A percentile compares a stretch with the other conserved stretches of the same genome.
Conservation (phyloP, 1,284 basidiomycete species). For the Butyriboletus appendiculatus region DNA sequence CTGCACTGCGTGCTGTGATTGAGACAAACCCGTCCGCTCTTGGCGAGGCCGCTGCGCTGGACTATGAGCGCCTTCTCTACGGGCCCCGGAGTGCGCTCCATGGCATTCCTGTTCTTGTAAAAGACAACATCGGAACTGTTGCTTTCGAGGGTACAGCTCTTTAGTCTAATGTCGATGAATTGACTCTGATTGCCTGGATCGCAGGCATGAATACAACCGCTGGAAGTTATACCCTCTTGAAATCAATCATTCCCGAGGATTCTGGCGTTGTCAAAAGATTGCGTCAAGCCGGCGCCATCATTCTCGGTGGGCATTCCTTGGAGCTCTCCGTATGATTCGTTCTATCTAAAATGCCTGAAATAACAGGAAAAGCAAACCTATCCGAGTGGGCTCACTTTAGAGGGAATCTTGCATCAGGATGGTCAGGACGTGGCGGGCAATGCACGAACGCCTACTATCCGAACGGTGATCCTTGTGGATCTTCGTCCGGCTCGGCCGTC, state of each 20-base stretch:
- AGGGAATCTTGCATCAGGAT: slow-evolving; percentile 58
- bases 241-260: slow-evolving; percentile 61
- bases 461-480: slow-evolving; percentile 62
- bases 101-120: slow-evolving; percentile 70
- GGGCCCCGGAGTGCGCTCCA: slow-evolving; percentile 60
- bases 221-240: slow-evolving; percentile 58
- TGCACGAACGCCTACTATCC: slow-evolving; percentile 60
- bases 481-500: slow-evolving; percentile 65
- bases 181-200: background rate
- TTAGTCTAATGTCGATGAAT: background rate
- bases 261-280: slow-evolving; percentile 61
- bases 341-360: background rate
- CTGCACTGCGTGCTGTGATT: slow-evolving; percentile 60
- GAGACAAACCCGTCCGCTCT: slow-evolving; percentile 64
- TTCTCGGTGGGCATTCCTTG: slow-evolving; percentile 44
- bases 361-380: slow-evolving; percentile 58
- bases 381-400: slow-evolving; percentile 65
- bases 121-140: slow-evolving; percentile 69
- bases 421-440: slow-evolving; percentile 69
- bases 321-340: background rate
- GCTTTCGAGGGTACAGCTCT: slow-evolving; percentile 47
- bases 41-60: slow-evolving; percentile 52
- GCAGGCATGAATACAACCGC: slow-evolving; percentile 68
- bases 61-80: slow-evolving; percentile 48
- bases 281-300: slow-evolving; percentile 65